phyloP scores from a whole-genome alignment of 805 yeast species.

The Starmerella etchellsii region DNA sequence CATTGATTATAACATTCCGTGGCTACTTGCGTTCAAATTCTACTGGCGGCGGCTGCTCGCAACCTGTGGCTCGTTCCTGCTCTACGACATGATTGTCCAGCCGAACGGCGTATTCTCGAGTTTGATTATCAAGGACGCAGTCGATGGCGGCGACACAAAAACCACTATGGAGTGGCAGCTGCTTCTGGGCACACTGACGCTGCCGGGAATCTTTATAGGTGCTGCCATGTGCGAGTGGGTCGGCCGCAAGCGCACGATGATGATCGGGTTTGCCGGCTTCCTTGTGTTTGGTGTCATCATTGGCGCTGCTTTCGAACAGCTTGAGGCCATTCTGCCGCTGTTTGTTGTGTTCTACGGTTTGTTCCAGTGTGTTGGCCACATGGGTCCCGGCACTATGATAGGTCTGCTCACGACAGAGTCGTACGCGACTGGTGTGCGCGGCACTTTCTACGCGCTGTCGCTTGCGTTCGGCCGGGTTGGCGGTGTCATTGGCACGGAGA shows the following conservation, averaged over 20 bases:
- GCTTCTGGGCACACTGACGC: constrained; percentile 44
- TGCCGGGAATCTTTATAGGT: constrained; percentile 65
- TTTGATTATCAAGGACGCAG: constrained; percentile 42
- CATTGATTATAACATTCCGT: constrained; percentile 41
- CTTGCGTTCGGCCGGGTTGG: constrained; percentile 77
- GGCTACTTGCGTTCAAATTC: constrained; percentile 45
- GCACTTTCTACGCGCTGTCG: constrained; percentile 58
- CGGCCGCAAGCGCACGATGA: constrained; percentile 62
- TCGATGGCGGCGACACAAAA: constrained; percentile 34
- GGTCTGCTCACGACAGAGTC: constrained; percentile 56
- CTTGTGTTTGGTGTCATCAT: constrained; percentile 39
- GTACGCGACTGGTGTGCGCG: constrained; percentile 66
- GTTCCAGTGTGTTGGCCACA: constrained; percentile 55
- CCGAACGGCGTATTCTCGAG: constrained; percentile 64
- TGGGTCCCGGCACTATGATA: constrained; percentile 69
- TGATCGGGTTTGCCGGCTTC: constrained; percentile 59
- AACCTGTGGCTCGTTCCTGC: constrained; percentile 66
- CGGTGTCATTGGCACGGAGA: constrained; percentile 69
- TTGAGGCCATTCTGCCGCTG: constrained; percentile 44
- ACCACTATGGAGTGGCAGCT: constrained; percentile 62
- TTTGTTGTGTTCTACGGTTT: constrained; percentile 63
- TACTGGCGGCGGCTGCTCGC: constrained; percentile 62
- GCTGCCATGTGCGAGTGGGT: constrained; percentile 49
- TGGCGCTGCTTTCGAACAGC: constrained; percentile 40
- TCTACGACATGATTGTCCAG: constrained; percentile 68